phyloP scores from a whole-genome alignment of 169 alveolate species.

The Eimeria praecox region DNA sequence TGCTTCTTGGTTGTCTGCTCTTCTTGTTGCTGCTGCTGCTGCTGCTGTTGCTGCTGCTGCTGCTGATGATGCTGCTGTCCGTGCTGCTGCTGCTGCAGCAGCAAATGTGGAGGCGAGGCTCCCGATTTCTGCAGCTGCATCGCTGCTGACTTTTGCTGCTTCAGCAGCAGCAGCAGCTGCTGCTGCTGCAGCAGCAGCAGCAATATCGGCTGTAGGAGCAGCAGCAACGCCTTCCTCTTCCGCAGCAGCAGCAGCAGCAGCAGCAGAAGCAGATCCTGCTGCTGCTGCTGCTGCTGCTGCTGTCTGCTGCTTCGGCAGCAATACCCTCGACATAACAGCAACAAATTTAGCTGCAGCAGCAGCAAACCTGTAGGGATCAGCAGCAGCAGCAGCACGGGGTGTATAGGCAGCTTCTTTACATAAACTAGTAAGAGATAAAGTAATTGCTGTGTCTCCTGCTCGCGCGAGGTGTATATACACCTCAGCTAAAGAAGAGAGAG shows the following conservation, averaged over 20 bases:
- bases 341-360: conserved; percentile 5
- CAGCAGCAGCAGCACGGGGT: conserved; percentile 17
- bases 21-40: neutral
- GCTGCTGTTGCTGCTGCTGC: conserved; percentile 12
- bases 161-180: neutral
- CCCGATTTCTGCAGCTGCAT: neutral
- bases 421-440: neutral
- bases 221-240: too few species aligned
- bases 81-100: conserved; percentile 5
- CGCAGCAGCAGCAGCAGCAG: neutral
- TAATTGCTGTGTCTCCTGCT: neutral
- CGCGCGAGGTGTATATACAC: conserved; percentile 10
- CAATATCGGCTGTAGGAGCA: neutral
- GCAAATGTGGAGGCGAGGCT: too few species aligned
- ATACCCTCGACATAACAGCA: conserved; percentile 4
- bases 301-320: neutral
- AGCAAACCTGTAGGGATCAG: neutral
- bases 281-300: neutral
- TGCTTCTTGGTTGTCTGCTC: neutral
- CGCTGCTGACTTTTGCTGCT: neutral
- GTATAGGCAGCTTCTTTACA: neutral
- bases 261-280: neutral
- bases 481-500: neutral
- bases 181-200: conserved; percentile 4
- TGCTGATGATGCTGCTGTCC: conserved; percentile 31